Base-by-base conservation (phyloP, 2,329 filamentous ascomycete species). In the Hawksworthiomyces lignivorus region DNA sequence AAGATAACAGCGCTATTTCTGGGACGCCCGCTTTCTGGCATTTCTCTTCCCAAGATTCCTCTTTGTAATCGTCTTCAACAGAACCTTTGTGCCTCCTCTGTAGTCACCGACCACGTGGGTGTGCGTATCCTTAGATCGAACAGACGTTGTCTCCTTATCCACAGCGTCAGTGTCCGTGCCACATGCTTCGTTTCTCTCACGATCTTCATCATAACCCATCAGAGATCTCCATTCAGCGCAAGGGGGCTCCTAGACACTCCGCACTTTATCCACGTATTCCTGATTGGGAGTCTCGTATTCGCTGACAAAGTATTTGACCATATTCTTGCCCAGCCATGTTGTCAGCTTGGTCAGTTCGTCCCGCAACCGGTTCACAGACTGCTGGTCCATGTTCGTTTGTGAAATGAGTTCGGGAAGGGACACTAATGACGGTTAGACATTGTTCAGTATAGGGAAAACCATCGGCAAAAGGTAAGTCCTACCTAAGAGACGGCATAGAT, bases 371-470 rank as follows among this genome's bases (percentile, higher is more conserved):
- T 82, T 84, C 31, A 95, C 87, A 3, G 88, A 89, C 60, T 94
- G 88, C 40, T 83, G 73, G 56, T 97, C 92, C 88, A 98, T 95
- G 64, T 97, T 97, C 39, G 92, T 98, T 61, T 98, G 92, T 4
- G 89, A 89, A 48, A 97, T 81, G 30, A 97, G 79, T 58, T 98
- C 92, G 1, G 92, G 90, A 53, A 97, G 80, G 1, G 84, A 84
- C 4, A 94, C 90, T 95, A 14, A n/a, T 12, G 12, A 15, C 18
- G 19, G 19, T 28, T 33, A 35, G 36, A 12, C 24, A 26, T 2
- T 14, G 17, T 8, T 8, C 9, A 18, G 21, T 1, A 2, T 7
- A 17, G 2, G 35, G 5, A 21, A 15, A 28, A 15, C 9, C 6
- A 20, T 7, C 18, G 11, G 29, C n/a, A 11, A 18, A 14, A 30